Base-by-base conservation (phyloP, 768 basidiomycete genomes). In the Mycena haematopus region DNA sequence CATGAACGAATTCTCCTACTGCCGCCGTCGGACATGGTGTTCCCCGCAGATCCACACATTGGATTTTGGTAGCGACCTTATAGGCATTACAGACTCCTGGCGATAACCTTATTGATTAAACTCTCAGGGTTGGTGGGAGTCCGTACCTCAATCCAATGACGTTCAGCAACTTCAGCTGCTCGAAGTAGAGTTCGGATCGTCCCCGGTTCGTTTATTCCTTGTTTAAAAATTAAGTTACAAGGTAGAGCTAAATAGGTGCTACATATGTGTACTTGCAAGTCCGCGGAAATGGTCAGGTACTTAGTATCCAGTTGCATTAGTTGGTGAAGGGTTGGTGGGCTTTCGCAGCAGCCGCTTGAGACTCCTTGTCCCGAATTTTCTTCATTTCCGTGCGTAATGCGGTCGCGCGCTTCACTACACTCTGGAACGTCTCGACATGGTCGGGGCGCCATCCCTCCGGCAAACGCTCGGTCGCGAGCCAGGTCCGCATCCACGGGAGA, bases 391-490 rank as follows among this genome's bases (percentile, higher is more conserved):
- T 47, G 15, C 67, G 65, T 45, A 82, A 79, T 0, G 63, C 50
- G 38, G 72, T 73, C 9, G 77, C 60, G 7, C 76, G 69, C 45
- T 71, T 75, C 5, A 78, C 63, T 3, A 79, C 78, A 47, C 79
- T 75, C 21, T 72, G 40, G 38, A 82, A 66, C 1, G 76, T 75
- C 46, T 80, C 75, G 0, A 66, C 67, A 51, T 75, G 78, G 14
- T 73, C 73, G 21, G 80, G 76, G 49, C 65, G 75, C 81, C 81
- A 83, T 0, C 73, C 76, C 0, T 77, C 73, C 6, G 87, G 86
- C 14, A 89, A 65, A 8, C 82, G 76, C 66, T 86, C 86, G 33
- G 84, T 65, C 11, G 71, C 67, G 27, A 87, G 76, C 86, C 86
- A 89, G 6, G 71, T 69, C 19, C 77, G 71, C 25, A 87, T 68